phyloP scores from a whole-genome alignment of 1,139 yeast genomes.

The Taiozyma sp. region DNA sequence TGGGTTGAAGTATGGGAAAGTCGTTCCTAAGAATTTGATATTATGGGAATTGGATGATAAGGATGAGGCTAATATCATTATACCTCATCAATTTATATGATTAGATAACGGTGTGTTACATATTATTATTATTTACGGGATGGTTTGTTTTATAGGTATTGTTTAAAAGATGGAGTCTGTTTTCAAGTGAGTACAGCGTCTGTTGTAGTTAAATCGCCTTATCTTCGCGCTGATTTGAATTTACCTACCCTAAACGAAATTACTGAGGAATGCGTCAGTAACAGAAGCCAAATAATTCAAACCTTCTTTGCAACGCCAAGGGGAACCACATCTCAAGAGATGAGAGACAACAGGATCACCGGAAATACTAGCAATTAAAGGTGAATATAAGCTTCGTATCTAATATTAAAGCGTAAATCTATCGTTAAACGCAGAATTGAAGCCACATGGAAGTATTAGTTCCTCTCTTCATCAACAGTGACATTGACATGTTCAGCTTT shows the following conservation, averaged over 20 bases:
- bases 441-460: neutral
- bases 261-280: too few species aligned
- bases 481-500: neutral
- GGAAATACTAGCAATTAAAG: too few species aligned
- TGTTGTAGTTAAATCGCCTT: neutral
- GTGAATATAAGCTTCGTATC: too few species aligned
- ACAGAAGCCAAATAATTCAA: too few species aligned
- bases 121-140: neutral
- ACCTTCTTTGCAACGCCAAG: too few species aligned
- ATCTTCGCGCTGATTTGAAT: too few species aligned
- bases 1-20: conserved; percentile 7
- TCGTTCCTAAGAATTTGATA: conserved; percentile 8
- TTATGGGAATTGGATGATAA: conserved; percentile 12
- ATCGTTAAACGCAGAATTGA: neutral
- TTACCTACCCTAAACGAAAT: too few species aligned
- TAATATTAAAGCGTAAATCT: too few species aligned
- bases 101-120: neutral
- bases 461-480: neutral
- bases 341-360: too few species aligned
- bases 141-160: neutral
- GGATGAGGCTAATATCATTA: conserved; percentile 2
- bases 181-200: neutral
- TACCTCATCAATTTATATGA: conserved; percentile 3
- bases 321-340: too few species aligned
- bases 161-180: neutral